These are phyloP conservation scores for Cadophora luteo-olivacea DNA, from an alignment of 2,329 filamentous ascomycete species.

Conservation along the genomic window DNA sequence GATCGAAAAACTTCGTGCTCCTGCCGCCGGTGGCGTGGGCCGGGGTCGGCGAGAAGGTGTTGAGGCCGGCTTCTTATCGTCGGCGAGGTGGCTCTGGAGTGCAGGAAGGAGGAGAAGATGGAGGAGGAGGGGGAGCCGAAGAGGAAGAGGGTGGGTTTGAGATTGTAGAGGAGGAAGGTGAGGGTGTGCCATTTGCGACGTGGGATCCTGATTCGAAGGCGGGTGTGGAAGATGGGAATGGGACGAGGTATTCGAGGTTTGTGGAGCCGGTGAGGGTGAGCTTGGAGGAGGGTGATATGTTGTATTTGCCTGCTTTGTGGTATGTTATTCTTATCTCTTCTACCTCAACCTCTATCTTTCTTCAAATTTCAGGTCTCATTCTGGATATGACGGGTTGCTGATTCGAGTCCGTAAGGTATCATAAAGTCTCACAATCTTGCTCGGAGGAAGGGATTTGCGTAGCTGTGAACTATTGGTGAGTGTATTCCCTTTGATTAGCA, in stretches of 20 bases:
- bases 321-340: slow-evolving; percentile 46
- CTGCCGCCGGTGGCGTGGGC: slow-evolving; percentile 74
- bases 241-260: slow-evolving; percentile 65
- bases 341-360: background rate
- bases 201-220: slow-evolving; percentile 70
- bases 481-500: background rate
- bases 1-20: slow-evolving; percentile 76
- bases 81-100: slow-evolving; percentile 28
- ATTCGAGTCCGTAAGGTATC: slow-evolving; percentile 59
- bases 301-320: slow-evolving; percentile 85
- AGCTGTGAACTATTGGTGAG: slow-evolving; percentile 82
- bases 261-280: slow-evolving; percentile 70
- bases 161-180: slow-evolving; percentile 37
- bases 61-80: slow-evolving; percentile 53
- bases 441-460: slow-evolving; percentile 74
- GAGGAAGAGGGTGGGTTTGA: background rate
- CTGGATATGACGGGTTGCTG: background rate
- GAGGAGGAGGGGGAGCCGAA: no score
- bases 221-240: slow-evolving; percentile 40
- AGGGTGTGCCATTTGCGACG: slow-evolving; percentile 69
- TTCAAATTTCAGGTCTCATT: background rate
- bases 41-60: slow-evolving; percentile 68
- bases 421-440: slow-evolving; percentile 79
- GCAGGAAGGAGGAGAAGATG: background rate
- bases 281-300: slow-evolving; percentile 75